Evolutionary conservation across 257 asterid genomes (phyloP).

Genomic region (Forsythia suspensa): DNA sequence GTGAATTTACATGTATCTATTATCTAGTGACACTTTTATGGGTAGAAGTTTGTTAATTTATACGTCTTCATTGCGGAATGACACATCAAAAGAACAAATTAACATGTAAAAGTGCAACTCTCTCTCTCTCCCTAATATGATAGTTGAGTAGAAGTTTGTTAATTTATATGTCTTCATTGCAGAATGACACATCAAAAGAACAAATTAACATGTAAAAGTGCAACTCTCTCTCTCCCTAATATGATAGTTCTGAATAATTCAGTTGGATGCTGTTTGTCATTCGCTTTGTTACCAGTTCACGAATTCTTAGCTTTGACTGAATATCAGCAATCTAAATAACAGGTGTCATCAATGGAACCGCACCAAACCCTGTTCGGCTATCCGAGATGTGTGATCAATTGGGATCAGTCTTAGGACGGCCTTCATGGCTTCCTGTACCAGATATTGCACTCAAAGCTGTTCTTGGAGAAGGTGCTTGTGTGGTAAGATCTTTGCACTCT

Average conservation of each 20-base stretch:
- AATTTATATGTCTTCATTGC: not conserved
- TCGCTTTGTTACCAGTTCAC: not conserved
- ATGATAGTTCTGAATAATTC: not conserved
- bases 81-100: not conserved
- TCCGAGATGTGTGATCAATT: slow-evolving; percentile 82
- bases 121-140: not conserved
- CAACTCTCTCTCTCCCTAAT: not conserved
- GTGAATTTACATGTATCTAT: not conserved
- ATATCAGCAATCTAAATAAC: slow-evolving; percentile 10
- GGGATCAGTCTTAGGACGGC: slow-evolving; percentile 83
- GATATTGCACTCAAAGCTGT: slow-evolving; percentile 82
- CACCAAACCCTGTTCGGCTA: slow-evolving; percentile 83
- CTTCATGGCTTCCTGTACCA: slow-evolving; percentile 98
- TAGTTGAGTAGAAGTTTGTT: not conserved
- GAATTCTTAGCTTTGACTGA: not conserved
- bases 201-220: not conserved
- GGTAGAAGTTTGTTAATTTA: not conserved
- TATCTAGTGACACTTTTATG: not conserved
- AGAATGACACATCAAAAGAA: not conserved
- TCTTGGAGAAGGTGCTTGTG: slow-evolving; percentile 93
- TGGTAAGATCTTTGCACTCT: slow-evolving; percentile 47
- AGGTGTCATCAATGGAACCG: slow-evolving; percentile 90
- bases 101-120: not conserved
- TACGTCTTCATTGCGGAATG: not conserved
- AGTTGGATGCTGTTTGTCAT: not conserved